These are phyloP conservation scores for Paralagenidium karlingii DNA, from an alignment of 352 stramenopile genomes.

Conservation along the genomic window DNA sequence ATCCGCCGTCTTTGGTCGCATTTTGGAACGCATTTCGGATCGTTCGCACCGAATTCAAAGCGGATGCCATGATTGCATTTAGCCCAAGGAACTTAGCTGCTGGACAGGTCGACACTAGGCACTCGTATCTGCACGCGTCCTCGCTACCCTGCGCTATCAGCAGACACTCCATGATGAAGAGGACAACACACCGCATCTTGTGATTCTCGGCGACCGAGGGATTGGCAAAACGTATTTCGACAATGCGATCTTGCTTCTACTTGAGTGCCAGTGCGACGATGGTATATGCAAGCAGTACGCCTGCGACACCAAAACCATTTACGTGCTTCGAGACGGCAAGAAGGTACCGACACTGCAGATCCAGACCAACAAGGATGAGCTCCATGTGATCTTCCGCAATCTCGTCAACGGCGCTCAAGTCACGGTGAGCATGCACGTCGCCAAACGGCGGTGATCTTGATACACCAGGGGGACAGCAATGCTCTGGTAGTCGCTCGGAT, in stretches of 20 bases:
- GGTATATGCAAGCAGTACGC: constrained; percentile 15
- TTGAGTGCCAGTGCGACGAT: constrained; percentile 11
- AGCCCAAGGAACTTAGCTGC: constrained; percentile 2
- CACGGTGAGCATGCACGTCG: no score
- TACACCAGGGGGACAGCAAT: no score
- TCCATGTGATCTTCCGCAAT: no score
- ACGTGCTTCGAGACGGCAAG: no score
- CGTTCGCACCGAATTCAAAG: constrained; percentile 8
- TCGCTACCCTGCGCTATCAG: constrained; percentile 11
- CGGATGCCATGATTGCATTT: constrained; percentile 9
- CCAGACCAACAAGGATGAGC: no score
- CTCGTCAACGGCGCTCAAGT: no score
- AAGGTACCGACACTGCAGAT: no score
- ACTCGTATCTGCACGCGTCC: constrained; percentile 16
- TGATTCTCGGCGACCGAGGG: constrained; percentile 17
- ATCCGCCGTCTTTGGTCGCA: constrained; percentile 12
- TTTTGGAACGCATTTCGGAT: constrained; percentile 14
- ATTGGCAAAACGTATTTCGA: constrained; percentile 17
- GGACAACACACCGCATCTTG: constrained; percentile 16
- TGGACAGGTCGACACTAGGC: constrained; percentile 5
- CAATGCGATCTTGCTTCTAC: constrained; percentile 10
- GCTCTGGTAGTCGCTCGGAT: no score
- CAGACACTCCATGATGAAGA: constrained; percentile 7
- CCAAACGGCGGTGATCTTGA: no score
- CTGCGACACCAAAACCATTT: no score